Base-by-base conservation (phyloP, 495 filamentous ascomycete genomes). In the Podospora australis region DNA sequence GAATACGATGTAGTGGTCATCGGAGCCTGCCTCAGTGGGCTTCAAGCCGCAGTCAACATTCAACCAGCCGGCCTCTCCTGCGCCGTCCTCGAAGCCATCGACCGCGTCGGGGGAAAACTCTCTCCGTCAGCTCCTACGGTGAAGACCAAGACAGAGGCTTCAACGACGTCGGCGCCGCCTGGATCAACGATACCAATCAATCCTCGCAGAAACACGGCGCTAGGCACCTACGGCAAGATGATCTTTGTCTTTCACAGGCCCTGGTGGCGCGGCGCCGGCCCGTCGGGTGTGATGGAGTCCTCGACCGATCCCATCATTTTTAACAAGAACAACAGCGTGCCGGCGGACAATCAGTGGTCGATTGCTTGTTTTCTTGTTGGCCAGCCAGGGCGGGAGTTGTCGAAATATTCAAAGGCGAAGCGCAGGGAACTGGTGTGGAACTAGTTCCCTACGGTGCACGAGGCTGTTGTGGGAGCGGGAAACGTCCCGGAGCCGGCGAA, bases 171-270 rank as follows among this genome's bases (percentile, higher is more conserved):
- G 76, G 74, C 2, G 75, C 70, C 1, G 71, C 71, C 3, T 78
- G 74, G 75, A 70, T 78, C 43, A 79, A 78, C 54, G 66, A 74
- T 36, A 70, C 64, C 2, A 75, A 65, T 32, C 77, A 80, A 49
- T 29, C 5, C 29, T 55, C 23, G 22, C 28, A 62, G 61, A 5
- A 34, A 9, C 49, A 64, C 59, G 13, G 44, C 36, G 0, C 48
- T 64, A 4, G 71, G 70, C 2, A 65, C 66, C 49, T 71, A 67
- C 43, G 64, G 59, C 26, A 71, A 72, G 44, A 54, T 61, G 2
- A 65, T 70, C 28, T 43, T 71, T 8, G 48, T 62, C 5, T 77
- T 64, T 46, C 21, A 49, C 1, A 44, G 47, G 0, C 66, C 73
- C 1, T 77, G 58, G 51, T 77, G 74, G 75, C 56, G 54, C 1